Conservation (phyloP, 805 yeast species). For the Candida vartiovaarae region DNA sequence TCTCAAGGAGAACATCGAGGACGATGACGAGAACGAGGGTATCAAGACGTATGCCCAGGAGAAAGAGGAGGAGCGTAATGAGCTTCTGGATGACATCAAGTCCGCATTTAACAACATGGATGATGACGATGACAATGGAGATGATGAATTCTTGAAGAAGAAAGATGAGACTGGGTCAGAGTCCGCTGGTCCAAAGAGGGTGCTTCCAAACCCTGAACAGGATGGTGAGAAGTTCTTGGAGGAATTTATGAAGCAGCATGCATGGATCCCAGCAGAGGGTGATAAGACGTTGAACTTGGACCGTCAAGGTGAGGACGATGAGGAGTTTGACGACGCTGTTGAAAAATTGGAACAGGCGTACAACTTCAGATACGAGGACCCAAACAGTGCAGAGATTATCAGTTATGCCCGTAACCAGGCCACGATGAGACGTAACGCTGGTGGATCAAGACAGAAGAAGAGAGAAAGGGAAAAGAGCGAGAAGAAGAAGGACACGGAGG, state of each 20-base stretch:
- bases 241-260: conserved; percentile 67
- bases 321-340: conserved; percentile 85
- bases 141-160: conserved; percentile 42
- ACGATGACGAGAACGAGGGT: conserved; percentile 24
- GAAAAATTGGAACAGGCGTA: conserved; percentile 89
- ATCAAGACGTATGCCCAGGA: conserved; percentile 68
- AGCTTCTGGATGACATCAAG: conserved; percentile 73
- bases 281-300: conserved; percentile 51
- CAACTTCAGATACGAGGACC: conserved; percentile 92
- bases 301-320: conserved; percentile 49
- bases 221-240: conserved; percentile 66
- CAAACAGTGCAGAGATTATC: conserved; percentile 82
- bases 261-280: conserved; percentile 79
- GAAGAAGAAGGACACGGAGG: conserved; percentile 42
- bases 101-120: conserved; percentile 48
- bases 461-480: conserved; percentile 64
- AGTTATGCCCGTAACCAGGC: conserved; percentile 94
- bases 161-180: conserved; percentile 29
- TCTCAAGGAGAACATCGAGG: conserved; percentile 45
- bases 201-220: conserved; percentile 57
- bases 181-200: conserved; percentile 12
- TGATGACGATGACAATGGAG: conserved; percentile 33
- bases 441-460: conserved; percentile 64
- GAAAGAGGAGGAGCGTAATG: conserved; percentile 66
- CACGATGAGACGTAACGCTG: conserved; percentile 76